Percentiles rank a stretch among this genome's conserved stretches.
These are phyloP conservation scores for Didymella pomorum DNA, from an alignment of 2,329 filamentous ascomycete species.

Conservation along the genomic window DNA sequence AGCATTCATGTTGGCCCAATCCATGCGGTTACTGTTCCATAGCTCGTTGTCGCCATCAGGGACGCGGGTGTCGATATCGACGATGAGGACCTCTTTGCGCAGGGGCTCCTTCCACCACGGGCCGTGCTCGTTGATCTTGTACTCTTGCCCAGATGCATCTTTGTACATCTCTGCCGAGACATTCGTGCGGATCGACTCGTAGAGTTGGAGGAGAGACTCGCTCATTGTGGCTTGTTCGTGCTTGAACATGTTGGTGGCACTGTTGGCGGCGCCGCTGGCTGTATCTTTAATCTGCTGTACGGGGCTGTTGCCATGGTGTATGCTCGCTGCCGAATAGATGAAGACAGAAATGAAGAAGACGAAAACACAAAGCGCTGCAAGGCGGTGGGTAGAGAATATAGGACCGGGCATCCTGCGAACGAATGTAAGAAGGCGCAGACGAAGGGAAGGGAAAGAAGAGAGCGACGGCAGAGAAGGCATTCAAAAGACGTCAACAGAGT, in stretches of 20 bases:
- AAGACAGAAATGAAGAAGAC: constrained; percentile 23
- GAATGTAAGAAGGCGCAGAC: neutral
- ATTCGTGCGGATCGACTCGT: constrained; percentile 24
- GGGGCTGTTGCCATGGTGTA: constrained; percentile 18
- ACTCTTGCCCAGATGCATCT: constrained; percentile 20
- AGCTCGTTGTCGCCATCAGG: constrained; percentile 32
- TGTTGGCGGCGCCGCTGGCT: constrained; percentile 22
- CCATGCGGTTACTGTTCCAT: constrained; percentile 30
- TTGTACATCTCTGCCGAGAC: constrained; percentile 22
- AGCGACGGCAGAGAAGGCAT: neutral
- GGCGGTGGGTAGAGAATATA: constrained; percentile 8
- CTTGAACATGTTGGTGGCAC: constrained; percentile 20
- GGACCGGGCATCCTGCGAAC: constrained; percentile 8
- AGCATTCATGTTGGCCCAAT: constrained; percentile 33
- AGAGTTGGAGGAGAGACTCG: constrained; percentile 21
- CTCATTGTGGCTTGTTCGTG: constrained; percentile 17
- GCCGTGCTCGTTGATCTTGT: constrained; percentile 24
- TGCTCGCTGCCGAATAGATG: constrained; percentile 21
- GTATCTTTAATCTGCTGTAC: constrained; percentile 25
- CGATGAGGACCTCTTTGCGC: constrained; percentile 35
- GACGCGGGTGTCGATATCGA: constrained; percentile 44
- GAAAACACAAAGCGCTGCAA: constrained; percentile 6
- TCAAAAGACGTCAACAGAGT: neutral
- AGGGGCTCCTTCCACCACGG: constrained; percentile 38
- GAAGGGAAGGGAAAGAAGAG: neutral